Evolutionary conservation across 257 asterid genomes (phyloP).

Genomic region (Hygrophila difformis): DNA sequence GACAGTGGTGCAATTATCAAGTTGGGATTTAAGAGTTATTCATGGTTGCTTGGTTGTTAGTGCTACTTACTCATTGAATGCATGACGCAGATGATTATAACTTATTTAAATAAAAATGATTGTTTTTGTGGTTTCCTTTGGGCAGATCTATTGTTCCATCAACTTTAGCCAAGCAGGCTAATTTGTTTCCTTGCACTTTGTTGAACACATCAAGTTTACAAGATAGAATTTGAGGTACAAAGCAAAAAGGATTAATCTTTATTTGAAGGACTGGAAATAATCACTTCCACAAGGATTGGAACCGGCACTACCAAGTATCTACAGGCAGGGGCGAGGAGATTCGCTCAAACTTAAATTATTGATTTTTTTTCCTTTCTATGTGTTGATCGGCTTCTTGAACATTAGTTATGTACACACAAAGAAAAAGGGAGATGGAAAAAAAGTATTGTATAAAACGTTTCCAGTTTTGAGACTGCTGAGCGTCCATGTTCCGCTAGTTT

Average conservation of each 20-base stretch:
- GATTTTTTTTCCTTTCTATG: slow-evolving; percentile 13
- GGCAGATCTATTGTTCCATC: slow-evolving; percentile 9
- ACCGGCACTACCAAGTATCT: too few relatives aligned
- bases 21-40: too few relatives aligned
- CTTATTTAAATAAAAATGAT: not conserved
- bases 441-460: too few relatives aligned
- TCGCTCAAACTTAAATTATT: slow-evolving; percentile 10
- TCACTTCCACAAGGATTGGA: slow-evolving; percentile 10
- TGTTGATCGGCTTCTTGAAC: too few relatives aligned
- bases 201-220: slow-evolving; percentile 13
- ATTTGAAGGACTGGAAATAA: slow-evolving; percentile 3
- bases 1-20: too few relatives aligned
- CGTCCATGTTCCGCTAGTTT: too few relatives aligned
- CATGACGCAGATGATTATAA: not conserved
- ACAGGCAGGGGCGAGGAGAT: too few relatives aligned
- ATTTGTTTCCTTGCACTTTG: slow-evolving; percentile 1
- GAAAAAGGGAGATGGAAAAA: too few relatives aligned
- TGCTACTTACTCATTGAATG: too few relatives aligned
- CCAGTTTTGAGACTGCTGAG: too few relatives aligned
- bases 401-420: too few relatives aligned
- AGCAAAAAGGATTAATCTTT: slow-evolving; percentile 4
- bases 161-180: slow-evolving; percentile 9
- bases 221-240: slow-evolving; percentile 1
- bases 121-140: slow-evolving; percentile 10
- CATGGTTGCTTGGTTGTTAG: too few relatives aligned